phyloP scores from a whole-genome alignment of 306 rosid species.

The Sesbania bispinosa region DNA sequence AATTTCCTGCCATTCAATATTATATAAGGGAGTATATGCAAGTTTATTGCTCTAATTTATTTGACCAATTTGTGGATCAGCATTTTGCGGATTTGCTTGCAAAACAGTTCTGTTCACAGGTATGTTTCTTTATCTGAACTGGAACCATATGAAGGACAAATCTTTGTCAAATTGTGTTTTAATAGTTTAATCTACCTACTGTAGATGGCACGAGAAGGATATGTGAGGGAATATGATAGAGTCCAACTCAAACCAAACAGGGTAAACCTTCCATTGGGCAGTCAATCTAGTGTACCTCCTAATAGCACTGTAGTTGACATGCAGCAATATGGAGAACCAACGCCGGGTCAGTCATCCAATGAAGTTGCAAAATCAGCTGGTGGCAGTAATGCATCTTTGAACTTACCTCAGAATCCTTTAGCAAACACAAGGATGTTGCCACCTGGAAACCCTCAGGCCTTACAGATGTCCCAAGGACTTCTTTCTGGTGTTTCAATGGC shows the following conservation, averaged over 20 bases:
- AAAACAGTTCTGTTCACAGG: conserved; percentile 63
- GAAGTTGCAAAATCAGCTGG: conserved; percentile 57
- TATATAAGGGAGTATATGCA: too few relatives aligned
- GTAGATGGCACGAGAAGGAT: conserved; percentile 79
- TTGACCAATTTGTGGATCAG: conserved; percentile 51
- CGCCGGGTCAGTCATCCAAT: conserved; percentile 55
- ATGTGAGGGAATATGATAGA: conserved; percentile 43
- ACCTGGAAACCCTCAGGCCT: conserved; percentile 78
- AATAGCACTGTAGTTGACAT: conserved; percentile 54
- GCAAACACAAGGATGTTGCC: conserved; percentile 81
- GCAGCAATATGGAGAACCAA: conserved; percentile 73
- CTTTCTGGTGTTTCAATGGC: conserved; percentile 68
- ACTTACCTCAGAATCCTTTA: conserved; percentile 61
- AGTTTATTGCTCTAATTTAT: conserved; percentile 34
- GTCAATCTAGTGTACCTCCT: conserved; percentile 53
- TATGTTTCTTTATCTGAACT: conserved; percentile 36
- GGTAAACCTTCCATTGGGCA: conserved; percentile 41
- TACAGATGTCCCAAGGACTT: conserved; percentile 90
- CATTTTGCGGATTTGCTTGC: conserved; percentile 85
- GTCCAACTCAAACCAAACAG: conserved; percentile 55
- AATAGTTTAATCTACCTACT: conserved; percentile 25
- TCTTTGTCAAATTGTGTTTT: neutral
- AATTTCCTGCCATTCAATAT: conserved; percentile 2
- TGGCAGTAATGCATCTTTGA: conserved; percentile 51
- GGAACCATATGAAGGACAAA: neutral